Evolutionary conservation across 257 asterid species (phyloP).

Genomic region (Nicotiana attenuata): DNA sequence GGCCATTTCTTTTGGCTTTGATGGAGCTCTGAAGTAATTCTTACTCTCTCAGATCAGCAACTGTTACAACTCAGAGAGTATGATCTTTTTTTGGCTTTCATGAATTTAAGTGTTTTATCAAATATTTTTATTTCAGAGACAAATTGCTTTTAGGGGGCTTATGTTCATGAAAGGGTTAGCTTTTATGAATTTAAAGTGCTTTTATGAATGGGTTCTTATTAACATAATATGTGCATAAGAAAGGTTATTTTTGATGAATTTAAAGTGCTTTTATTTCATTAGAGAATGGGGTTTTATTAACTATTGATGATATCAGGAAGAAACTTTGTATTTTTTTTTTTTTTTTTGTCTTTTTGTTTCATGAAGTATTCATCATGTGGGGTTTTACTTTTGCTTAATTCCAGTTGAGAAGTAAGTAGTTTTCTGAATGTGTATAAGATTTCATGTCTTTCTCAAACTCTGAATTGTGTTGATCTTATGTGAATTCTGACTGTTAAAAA

Average conservation of each 20-base stretch:
- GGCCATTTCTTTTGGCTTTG: not conserved
- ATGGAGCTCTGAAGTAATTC: not conserved
- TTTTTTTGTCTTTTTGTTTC: not conserved
- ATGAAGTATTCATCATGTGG: not conserved
- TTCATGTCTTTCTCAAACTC: not conserved
- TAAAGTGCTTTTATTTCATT: no score
- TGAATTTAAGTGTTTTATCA: not conserved
- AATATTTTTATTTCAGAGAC: no score
- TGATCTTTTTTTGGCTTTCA: not conserved
- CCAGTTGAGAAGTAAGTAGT: not conserved
- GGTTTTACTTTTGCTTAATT: not conserved
- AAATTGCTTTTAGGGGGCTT: no score
- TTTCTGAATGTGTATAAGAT: conserved; percentile 1
- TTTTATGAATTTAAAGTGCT: no score
- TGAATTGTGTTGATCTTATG: not conserved
- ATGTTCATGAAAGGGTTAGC: no score
- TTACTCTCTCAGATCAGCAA: not conserved
- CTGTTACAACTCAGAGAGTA: not conserved
- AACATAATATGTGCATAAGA: no score
- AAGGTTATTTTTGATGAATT: no score
- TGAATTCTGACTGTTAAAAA: not conserved
- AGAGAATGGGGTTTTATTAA: not conserved
- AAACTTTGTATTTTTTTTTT: no score
- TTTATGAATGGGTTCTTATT: no score
- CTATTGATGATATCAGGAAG: not conserved